These are phyloP conservation scores for Erodium maritimum DNA, from an alignment of 345 rosid genomes.

Conservation along the genomic window DNA sequence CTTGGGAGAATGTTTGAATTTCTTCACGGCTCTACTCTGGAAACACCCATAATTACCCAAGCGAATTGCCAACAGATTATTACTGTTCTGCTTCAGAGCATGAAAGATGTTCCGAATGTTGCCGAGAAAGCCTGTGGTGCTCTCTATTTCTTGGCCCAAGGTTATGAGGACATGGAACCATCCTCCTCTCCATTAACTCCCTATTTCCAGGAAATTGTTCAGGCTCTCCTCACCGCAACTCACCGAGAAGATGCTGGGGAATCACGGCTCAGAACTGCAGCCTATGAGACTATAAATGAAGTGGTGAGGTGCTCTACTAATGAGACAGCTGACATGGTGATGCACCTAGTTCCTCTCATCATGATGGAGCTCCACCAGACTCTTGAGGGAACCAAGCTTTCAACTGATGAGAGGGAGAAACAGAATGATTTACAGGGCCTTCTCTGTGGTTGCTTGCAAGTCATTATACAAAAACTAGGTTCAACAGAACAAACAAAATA, in stretches of 20 bases:
- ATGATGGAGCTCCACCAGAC: constrained; percentile 34
- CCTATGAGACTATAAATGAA: constrained; percentile 35
- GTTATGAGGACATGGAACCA: constrained; percentile 28
- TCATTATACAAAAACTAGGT: constrained; percentile 32
- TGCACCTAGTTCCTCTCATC: constrained; percentile 26
- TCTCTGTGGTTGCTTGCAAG: constrained; percentile 40
- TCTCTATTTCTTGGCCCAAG: constrained; percentile 36
- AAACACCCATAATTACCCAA: constrained; percentile 29
- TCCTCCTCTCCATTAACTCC: constrained; percentile 36
- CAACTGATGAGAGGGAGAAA: constrained; percentile 31
- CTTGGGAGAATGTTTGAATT: constrained; percentile 43
- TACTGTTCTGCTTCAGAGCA: constrained; percentile 35
- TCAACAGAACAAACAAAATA: constrained; percentile 27
- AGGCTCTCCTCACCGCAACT: constrained; percentile 28
- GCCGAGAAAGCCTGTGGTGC: constrained; percentile 47
- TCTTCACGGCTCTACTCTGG: constrained; percentile 34
- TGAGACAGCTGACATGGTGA: constrained; percentile 27
- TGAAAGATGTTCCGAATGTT: constrained; percentile 38
- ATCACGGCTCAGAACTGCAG: constrained; percentile 34
- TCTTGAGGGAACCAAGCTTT: constrained; percentile 28
- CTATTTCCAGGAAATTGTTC: constrained; percentile 33
- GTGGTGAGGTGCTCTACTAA: constrained; percentile 36
- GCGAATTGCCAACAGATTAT: constrained; percentile 37
- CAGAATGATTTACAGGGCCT: constrained; percentile 37
- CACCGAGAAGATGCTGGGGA: constrained; percentile 41